These are phyloP conservation scores for Suillus subluteus DNA, from an alignment of 768 basidiomycete genomes.

Conservation along the genomic window DNA sequence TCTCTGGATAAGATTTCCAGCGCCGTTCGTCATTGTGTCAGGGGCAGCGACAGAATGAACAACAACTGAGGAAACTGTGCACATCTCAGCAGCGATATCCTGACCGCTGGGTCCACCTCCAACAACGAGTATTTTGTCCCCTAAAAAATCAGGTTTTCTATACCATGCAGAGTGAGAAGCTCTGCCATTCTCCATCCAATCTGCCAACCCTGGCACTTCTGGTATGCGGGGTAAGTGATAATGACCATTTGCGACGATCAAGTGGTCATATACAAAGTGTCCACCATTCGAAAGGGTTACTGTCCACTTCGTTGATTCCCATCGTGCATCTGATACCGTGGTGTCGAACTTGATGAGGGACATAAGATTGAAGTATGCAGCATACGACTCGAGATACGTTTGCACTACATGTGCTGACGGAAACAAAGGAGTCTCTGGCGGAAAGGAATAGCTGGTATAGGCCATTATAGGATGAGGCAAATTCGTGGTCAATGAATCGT, in stretches of 20 bases:
- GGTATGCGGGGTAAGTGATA: slow-evolving; percentile 69
- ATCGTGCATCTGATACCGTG: slow-evolving; percentile 50
- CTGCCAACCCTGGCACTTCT: slow-evolving; percentile 55
- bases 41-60: slow-evolving; percentile 53
- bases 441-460: slow-evolving; percentile 64
- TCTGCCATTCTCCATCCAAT: slow-evolving; percentile 56
- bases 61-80: slow-evolving; percentile 45
- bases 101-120: slow-evolving; percentile 67
- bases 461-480: slow-evolving; percentile 81
- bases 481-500: slow-evolving; percentile 83
- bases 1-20: slow-evolving; percentile 43
- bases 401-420: slow-evolving; percentile 64
- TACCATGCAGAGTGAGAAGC: slow-evolving; percentile 75
- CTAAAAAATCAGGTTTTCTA: slow-evolving; percentile 48
- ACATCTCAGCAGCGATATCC: slow-evolving; percentile 69
- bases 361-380: slow-evolving; percentile 59
- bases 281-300: slow-evolving; percentile 47
- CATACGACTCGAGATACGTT: slow-evolving; percentile 71
- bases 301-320: slow-evolving; percentile 50
- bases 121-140: slow-evolving; percentile 47
- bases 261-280: slow-evolving; percentile 53
- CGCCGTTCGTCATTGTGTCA: slow-evolving; percentile 34
- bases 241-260: slow-evolving; percentile 80
- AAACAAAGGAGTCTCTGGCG: slow-evolving; percentile 71
- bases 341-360: slow-evolving; percentile 68